Conservation (phyloP, 2,329 filamentous ascomycete genomes). For the Escovopsis sp. region DNA sequence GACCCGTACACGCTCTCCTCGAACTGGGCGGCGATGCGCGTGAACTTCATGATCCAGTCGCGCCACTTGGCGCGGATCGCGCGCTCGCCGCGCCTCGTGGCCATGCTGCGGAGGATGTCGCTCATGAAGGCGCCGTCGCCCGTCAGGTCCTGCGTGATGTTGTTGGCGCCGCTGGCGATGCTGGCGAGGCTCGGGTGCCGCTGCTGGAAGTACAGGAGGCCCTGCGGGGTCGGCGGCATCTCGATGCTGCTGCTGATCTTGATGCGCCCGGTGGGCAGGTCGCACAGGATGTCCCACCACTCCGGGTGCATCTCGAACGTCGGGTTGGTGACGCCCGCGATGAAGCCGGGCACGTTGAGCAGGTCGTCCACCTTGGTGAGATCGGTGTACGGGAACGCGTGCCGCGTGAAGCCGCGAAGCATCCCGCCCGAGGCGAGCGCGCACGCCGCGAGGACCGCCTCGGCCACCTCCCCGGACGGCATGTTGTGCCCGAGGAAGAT, state of each 20-base stretch:
- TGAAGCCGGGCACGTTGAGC: slow-evolving; percentile 90
- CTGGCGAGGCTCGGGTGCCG: slow-evolving; percentile 47
- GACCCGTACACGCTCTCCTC: slow-evolving; percentile 93
- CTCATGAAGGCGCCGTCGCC: slow-evolving; percentile 84
- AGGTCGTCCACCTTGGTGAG: slow-evolving; percentile 95
- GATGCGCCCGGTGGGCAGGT: slow-evolving; percentile 80
- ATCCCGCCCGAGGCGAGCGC: slow-evolving; percentile 83
- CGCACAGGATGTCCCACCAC: slow-evolving; percentile 97
- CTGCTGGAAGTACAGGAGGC: slow-evolving; percentile 75
- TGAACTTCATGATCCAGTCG: slow-evolving; percentile 89
- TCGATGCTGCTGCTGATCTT: slow-evolving; percentile 90
- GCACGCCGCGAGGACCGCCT: slow-evolving; percentile 95
- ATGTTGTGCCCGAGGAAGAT: slow-evolving; percentile 93
- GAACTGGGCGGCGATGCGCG: slow-evolving; percentile 80
- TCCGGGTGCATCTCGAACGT: slow-evolving; percentile 89
- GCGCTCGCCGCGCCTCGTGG: slow-evolving; percentile 73
- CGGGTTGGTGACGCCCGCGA: slow-evolving; percentile 93
- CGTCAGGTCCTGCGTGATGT: slow-evolving; percentile 50
- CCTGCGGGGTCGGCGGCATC: slow-evolving; percentile 65
- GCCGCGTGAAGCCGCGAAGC: slow-evolving; percentile 84
- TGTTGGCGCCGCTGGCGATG: slow-evolving; percentile 28
- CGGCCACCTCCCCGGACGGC: slow-evolving; percentile 88
- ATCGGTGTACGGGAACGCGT: slow-evolving; percentile 96
- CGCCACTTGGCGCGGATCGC: slow-evolving; percentile 87
- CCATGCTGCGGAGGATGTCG: slow-evolving; percentile 69